These are phyloP conservation scores for Amanita muscaria DNA, from an alignment of 768 basidiomycete genomes.

Conservation along the genomic window DNA sequence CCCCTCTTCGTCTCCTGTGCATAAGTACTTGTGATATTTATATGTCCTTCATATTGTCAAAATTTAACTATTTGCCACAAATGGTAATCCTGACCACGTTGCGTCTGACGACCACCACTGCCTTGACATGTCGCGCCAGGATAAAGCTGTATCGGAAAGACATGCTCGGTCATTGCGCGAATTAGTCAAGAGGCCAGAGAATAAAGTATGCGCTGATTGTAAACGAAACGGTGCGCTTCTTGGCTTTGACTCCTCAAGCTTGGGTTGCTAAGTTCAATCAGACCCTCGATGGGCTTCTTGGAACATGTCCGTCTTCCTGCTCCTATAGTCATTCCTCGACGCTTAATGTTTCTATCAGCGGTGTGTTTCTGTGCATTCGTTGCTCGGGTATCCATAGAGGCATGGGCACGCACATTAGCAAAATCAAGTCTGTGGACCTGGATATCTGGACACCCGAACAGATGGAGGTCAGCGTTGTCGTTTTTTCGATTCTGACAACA, in stretches of 20 bases:
- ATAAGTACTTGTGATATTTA: too few species aligned
- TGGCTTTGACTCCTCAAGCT: not conserved
- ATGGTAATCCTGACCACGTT: too few species aligned
- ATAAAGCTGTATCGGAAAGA: slow-evolving; percentile 79
- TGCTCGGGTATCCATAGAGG: slow-evolving; percentile 97
- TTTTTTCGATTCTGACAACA: too few species aligned
- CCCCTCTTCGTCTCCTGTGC: not conserved
- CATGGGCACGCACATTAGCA: slow-evolving; percentile 98
- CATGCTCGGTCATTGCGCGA: slow-evolving; percentile 75
- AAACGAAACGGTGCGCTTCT: slow-evolving; percentile 77
- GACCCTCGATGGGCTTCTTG: slow-evolving; percentile 98
- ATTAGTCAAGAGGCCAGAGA: slow-evolving; percentile 81
- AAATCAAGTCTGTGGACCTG: slow-evolving; percentile 94
- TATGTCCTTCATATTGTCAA: too few species aligned
- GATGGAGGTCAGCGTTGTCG: slow-evolving; percentile 61
- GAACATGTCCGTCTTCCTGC: slow-evolving; percentile 60
- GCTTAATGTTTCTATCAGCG: slow-evolving; percentile 34
- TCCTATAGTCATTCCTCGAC: not conserved
- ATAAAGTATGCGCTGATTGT: slow-evolving; percentile 94
- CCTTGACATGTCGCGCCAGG: slow-evolving; percentile 44
- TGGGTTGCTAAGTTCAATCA: slow-evolving; percentile 21
- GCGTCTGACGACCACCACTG: too few species aligned
- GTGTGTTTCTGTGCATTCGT: slow-evolving; percentile 91
- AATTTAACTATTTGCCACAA: too few species aligned
- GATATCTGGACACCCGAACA: slow-evolving; percentile 98